Base-by-base conservation (phyloP, 1,139 yeast genomes). In the Chernovozyma aurita region DNA sequence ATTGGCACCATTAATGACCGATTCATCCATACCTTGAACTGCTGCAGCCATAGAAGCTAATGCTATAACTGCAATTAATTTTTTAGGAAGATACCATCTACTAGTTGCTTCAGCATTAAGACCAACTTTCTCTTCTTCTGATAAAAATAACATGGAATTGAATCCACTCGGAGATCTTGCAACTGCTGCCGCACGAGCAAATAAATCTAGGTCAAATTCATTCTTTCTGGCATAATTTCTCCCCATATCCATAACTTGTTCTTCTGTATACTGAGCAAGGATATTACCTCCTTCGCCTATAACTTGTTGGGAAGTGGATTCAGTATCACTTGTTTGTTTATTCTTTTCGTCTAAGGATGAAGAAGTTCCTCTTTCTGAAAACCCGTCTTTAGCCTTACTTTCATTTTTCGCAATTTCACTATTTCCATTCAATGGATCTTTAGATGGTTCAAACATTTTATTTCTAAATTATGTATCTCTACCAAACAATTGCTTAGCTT, bases 1-100 rank as follows among this genome's bases (percentile, higher is more conserved):
- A 38, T 80, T 76, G 8, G 95, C 95, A 45, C 95, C 96, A 50
- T 85, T 85, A 41, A 84, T 75, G 17, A 85, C 95, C 1, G 94
- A 73, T 57, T 86, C 95, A 57, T 86, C 96, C 87, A 86, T 85
- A 52, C 96, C 96, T 58, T 86, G 95, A 26, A 87, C 90, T 7
- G 90, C 85, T 16, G 95, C 96, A 37, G 94, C 87, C 79, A 86
- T 76, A 5, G 95, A 83, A 30, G 90, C 83, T 55, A 85, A 75
- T 14, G 85, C 72, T 38, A 84, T 76, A 37, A 85, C 78, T 44
- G 70, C 76, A 46, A 80, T 60, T 49, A 86, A 65, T 41, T 76
- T 75, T 24, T 48, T 45, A 0, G 95, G 92, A 33, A 80, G 67
- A 38, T 68, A 65, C 86, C 87, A 82, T 59, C 67, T 74, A 33